Conservation (phyloP, 2,329 filamentous ascomycete species). For the Corniculantispora saksenae region DNA sequence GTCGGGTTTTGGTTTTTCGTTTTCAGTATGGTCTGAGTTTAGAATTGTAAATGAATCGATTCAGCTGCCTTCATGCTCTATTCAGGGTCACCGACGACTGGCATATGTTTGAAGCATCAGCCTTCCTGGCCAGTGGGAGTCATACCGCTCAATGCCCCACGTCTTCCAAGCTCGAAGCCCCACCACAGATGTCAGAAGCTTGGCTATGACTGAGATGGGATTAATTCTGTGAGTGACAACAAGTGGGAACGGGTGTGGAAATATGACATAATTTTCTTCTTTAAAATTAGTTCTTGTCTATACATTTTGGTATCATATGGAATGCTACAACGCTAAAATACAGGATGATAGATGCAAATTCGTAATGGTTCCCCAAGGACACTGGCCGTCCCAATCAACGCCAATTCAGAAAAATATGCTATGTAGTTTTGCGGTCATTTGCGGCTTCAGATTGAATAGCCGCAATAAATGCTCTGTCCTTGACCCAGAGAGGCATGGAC, state of each 20-base stretch:
- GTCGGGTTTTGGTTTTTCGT: neutral
- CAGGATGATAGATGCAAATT: slow-evolving; percentile 1
- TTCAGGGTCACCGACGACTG: neutral
- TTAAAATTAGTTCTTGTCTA: neutral
- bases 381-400: neutral
- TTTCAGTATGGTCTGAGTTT: neutral
- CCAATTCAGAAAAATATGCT: neutral
- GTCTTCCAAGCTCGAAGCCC: slow-evolving; percentile 1
- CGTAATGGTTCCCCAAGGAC: neutral
- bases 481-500: slow-evolving; percentile 17
- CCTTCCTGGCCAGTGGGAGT: slow-evolving; percentile 8
- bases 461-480: slow-evolving; percentile 16
- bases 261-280: neutral
- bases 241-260: neutral
- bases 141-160: slow-evolving; percentile 16
- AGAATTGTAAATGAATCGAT: neutral
- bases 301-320: slow-evolving; percentile 13
- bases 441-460: slow-evolving; percentile 10
- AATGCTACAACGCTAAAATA: slow-evolving; percentile 7
- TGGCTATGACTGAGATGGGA: neutral
- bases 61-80: neutral
- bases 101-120: neutral
- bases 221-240: neutral
- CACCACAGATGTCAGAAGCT: neutral
- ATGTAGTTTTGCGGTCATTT: slow-evolving; percentile 6